phyloP scores from a whole-genome alignment of 108 stramenopile genomes.

The Aurantiochytrium sp. region DNA sequence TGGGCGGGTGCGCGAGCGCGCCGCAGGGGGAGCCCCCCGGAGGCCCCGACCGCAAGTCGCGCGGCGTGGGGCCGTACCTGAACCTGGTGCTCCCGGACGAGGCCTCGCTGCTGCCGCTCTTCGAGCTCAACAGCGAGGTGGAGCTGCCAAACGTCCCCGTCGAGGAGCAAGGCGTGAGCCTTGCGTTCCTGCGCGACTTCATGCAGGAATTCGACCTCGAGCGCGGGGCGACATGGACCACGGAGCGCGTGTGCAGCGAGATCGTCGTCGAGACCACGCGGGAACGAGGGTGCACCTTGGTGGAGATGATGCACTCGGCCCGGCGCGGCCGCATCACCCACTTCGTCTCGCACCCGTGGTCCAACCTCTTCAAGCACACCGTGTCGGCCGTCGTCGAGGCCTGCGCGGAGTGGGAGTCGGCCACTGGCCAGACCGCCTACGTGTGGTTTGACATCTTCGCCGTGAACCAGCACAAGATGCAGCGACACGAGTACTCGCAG shows the following conservation, averaged over 20 bases:
- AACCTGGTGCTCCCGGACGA: not conserved
- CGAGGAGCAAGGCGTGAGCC: not conserved
- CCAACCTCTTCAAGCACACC: not conserved
- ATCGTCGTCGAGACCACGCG: not conserved
- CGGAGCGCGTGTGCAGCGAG: not conserved
- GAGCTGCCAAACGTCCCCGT: not conserved
- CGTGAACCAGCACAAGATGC: constrained; percentile 19
- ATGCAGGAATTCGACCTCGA: not conserved
- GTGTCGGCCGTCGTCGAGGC: not conserved
- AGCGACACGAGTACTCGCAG: not conserved
- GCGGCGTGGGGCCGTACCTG: too few species aligned
- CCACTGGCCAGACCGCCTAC: not conserved
- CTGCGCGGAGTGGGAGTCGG: not conserved
- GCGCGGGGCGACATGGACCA: not conserved
- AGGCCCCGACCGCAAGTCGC: too few species aligned
- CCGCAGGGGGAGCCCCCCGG: too few species aligned
- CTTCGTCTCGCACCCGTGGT: constrained; percentile 20
- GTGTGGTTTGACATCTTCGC: constrained; percentile 8
- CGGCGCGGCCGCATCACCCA: not conserved
- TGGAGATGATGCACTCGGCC: not conserved
- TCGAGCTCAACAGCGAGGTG: not conserved
- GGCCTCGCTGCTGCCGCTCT: not conserved
- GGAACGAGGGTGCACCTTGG: not conserved
- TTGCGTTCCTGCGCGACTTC: not conserved
- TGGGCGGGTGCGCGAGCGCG: too few species aligned